Evolutionary conservation across 495 filamentous ascomycete species (phyloP), one percentile per base, ranked within the genome.

Genomic region (Patellaria atrata): DNA sequence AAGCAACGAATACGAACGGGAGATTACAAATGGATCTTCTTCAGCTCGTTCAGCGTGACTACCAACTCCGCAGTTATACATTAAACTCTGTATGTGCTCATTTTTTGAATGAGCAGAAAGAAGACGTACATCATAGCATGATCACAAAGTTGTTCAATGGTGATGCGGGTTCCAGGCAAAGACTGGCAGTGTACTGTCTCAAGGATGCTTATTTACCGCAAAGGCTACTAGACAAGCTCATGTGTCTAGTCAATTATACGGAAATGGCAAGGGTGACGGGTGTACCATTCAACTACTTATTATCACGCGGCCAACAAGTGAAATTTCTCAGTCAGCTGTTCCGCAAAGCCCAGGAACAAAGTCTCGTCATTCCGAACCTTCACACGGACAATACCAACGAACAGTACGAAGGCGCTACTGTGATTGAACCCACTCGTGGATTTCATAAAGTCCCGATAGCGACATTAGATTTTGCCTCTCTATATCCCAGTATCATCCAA

Each of bases 221-320:
- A 50, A 62, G 89, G 25, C 59, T 99, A 36, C 82, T 99, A 72
- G 89, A 99, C 55, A 99, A 99, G 49, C 65, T 99, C 20, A 94
- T 91, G 57, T 94, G 89, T 56, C 65, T 99, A 18, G 77, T 92
- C 51, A 99, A 99, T 55, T 94, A 94, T 49, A 96, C 89, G 0
- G 89, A 99, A 57, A 99, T 99, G 89, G 89, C 89, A 25, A 89
- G 89, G 70, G 89, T 99, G 52, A 99, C 89, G 12, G 89, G 89
- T 41, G 86, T 99, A 1, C 91, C 89, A 1, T 99, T 96, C 66
- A 94, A 91, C 49, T 94, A 77, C 50, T 70, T 99, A 13, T 70
- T 99, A 3, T 68, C 91, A 17, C 73, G 82, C 52, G 89, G 89
- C 28, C 89, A 99, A 52, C 89, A 99, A 54, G 79, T 96, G 49